Conservation (phyloP, 257 asterid species). For the Catharanthus roseus region DNA sequence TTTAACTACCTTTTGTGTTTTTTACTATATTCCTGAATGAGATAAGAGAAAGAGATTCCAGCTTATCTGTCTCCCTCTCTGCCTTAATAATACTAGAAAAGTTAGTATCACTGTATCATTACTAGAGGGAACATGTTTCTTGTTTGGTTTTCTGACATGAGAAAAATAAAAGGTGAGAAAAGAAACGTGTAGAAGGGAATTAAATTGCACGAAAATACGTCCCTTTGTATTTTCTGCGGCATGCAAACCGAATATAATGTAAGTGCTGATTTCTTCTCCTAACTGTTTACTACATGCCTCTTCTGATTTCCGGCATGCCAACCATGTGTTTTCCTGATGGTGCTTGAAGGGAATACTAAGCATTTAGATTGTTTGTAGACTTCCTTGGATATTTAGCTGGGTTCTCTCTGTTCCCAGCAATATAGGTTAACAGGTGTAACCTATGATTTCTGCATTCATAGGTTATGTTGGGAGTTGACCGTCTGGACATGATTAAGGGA, state of each 20-base stretch:
- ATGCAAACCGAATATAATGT: not conserved
- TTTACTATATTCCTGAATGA: not conserved
- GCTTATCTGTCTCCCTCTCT: not conserved
- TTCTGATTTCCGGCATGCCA: not conserved
- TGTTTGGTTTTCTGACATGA: not conserved
- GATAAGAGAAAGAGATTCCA: not conserved
- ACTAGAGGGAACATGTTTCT: too few relatives aligned
- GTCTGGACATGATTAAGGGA: conserved; percentile 91
- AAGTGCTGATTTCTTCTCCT: not conserved
- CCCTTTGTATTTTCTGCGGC: not conserved
- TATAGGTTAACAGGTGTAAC: too few relatives aligned
- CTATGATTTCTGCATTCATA: conserved; percentile 22
- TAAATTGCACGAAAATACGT: not conserved
- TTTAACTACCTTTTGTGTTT: not conserved
- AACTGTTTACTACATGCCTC: not conserved
- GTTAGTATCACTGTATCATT: not conserved
- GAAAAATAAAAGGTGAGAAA: not conserved
- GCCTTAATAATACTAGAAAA: not conserved
- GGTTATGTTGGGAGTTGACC: conserved; percentile 96
- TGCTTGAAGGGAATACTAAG: not conserved
- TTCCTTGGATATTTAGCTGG: not conserved
- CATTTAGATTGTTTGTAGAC: not conserved
- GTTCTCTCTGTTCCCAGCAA: not conserved
- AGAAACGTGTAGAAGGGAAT: not conserved
- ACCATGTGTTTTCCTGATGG: not conserved